phyloP scores from a whole-genome alignment of 2,329 filamentous ascomycete species.

The Alternaria longipes region DNA sequence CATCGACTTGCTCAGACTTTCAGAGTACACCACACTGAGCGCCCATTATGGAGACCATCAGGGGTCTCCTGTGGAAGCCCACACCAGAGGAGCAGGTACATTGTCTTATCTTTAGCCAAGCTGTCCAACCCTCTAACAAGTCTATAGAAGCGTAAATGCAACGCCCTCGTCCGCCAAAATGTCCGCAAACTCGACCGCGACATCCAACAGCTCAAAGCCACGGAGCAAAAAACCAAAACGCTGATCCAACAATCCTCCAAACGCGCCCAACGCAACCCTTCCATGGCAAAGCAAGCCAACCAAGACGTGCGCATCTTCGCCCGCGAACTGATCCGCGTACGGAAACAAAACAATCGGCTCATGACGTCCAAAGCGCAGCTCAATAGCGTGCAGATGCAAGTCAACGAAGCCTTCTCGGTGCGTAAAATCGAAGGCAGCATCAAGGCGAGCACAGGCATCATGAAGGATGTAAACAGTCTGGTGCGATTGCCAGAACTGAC shows the following conservation, averaged over 20 bases:
- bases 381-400: constrained; percentile 93
- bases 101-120: constrained; percentile 1
- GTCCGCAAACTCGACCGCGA: constrained; percentile 95
- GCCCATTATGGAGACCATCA: constrained; percentile 81
- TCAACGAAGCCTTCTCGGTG: constrained; percentile 94
- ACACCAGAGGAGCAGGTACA: constrained; percentile 91
- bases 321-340: constrained; percentile 82
- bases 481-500: constrained; percentile 86
- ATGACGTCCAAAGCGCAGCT: constrained; percentile 91
- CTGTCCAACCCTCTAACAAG: constrained; percentile 18
- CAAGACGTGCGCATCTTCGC: constrained; percentile 89
- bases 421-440: constrained; percentile 96
- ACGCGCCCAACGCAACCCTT: constrained; percentile 81
- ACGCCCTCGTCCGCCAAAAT: constrained; percentile 86
- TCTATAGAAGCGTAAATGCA: constrained; percentile 89
- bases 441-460: constrained; percentile 84
- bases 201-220: constrained; percentile 77
- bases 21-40: background rate
- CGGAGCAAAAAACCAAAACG: constrained; percentile 77
- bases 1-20: background rate
- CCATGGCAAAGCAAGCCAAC: constrained; percentile 79
- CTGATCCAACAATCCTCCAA: constrained; percentile 84
- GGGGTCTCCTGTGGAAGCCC: constrained; percentile 86
- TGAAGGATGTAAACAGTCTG: constrained; percentile 94
- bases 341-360: constrained; percentile 77